Evolutionary conservation across 2,329 filamentous ascomycete genomes (phyloP).

Genomic region (Beauveria asiatica): DNA sequence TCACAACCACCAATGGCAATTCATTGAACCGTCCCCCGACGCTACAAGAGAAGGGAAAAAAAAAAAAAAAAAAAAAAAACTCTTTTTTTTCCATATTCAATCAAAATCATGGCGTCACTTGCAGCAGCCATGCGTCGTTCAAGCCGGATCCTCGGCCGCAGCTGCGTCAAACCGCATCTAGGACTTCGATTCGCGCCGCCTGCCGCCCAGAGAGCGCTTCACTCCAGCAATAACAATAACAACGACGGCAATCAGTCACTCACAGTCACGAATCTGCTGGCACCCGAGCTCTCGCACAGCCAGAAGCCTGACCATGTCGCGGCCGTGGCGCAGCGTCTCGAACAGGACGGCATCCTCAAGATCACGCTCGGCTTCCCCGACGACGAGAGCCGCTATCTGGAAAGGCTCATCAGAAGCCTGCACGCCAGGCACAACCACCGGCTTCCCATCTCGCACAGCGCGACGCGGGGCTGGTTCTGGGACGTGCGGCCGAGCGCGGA

Average conservation of each 20-base stretch:
- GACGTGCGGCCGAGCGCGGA: constrained; percentile 26
- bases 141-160: neutral
- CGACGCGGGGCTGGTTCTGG: constrained; percentile 35
- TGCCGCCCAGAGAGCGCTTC: neutral
- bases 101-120: neutral
- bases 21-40: too few relatives aligned
- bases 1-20: too few relatives aligned
- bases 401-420: constrained; percentile 24
- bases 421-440: constrained; percentile 25
- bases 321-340: neutral
- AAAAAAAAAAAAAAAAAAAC: too few relatives aligned
- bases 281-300: neutral
- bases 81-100: neutral
- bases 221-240: too few relatives aligned
- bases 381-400: constrained; percentile 25
- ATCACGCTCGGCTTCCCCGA: constrained; percentile 26
- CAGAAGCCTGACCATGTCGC: neutral
- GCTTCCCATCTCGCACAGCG: constrained; percentile 33
- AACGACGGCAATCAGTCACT: neutral
- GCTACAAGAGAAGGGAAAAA: too few relatives aligned
- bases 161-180: neutral
- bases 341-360: constrained; percentile 26
- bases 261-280: neutral
- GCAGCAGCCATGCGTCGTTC: neutral
- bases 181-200: neutral